Evolutionary conservation across 2,329 filamentous ascomycete species (phyloP).

Genomic region (Pleomassaria siparia): DNA sequence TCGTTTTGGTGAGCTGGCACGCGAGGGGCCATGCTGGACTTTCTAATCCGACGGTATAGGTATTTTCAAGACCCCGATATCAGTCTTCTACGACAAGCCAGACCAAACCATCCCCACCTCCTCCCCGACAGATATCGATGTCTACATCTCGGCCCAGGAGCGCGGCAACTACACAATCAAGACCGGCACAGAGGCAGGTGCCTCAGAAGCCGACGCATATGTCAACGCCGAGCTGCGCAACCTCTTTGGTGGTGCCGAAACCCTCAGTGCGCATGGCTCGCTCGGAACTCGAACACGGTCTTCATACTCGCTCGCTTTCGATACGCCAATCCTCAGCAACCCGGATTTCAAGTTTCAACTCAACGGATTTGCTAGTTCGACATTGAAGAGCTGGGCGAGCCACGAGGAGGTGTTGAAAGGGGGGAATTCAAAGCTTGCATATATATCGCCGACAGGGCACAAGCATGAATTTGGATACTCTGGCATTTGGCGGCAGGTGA

Average conservation of each 20-base stretch:
- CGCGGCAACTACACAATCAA: slow-evolving; percentile 83
- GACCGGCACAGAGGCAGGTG: slow-evolving; percentile 92
- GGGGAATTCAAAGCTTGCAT: slow-evolving; percentile 73
- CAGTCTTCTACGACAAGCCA: slow-evolving; percentile 79
- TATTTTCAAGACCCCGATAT: slow-evolving; percentile 82
- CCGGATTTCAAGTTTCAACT: slow-evolving; percentile 78
- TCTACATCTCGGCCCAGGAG: slow-evolving; percentile 77
- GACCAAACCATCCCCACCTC: slow-evolving; percentile 68
- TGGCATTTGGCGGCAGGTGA: slow-evolving; percentile 85
- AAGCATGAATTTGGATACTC: slow-evolving; percentile 79
- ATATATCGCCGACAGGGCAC: slow-evolving; percentile 65
- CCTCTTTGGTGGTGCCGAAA: slow-evolving; percentile 91
- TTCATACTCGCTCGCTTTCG: slow-evolving; percentile 84
- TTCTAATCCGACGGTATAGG: slow-evolving; percentile 57
- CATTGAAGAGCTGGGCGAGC: slow-evolving; percentile 87
- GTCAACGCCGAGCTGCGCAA: slow-evolving; percentile 86
- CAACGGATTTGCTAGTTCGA: slow-evolving; percentile 80
- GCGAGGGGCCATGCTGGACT: slow-evolving; percentile 2
- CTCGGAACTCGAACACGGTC: slow-evolving; percentile 88
- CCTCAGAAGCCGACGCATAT: slow-evolving; percentile 91
- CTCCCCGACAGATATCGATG: slow-evolving; percentile 75
- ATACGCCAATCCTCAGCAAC: slow-evolving; percentile 80
- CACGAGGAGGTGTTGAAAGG: slow-evolving; percentile 89
- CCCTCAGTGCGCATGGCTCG: slow-evolving; percentile 81
- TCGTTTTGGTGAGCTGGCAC: slow-evolving; percentile 66